phyloP scores from a whole-genome alignment of 768 basidiomycete genomes.

The Sarcodon aspratus region DNA sequence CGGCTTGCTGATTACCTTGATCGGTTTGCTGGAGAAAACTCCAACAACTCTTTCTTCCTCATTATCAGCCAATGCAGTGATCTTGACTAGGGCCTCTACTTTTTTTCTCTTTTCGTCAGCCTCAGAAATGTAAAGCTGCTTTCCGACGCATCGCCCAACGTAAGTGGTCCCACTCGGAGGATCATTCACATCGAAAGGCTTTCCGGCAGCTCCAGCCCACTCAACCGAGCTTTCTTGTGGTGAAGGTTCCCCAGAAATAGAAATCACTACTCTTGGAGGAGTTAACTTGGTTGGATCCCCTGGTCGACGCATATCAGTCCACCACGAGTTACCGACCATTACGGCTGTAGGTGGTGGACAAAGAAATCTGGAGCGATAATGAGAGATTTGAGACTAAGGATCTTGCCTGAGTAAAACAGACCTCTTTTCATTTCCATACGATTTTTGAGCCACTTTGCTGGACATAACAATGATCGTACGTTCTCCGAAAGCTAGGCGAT shows the following conservation, averaged over 20 bases:
- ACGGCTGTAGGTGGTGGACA: conserved; percentile 92
- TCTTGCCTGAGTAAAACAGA: conserved; percentile 17
- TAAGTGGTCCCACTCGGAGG: conserved; percentile 78
- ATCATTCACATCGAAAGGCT: conserved; percentile 71
- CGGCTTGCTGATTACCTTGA: conserved; percentile 97
- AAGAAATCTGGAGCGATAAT: conserved; percentile 47
- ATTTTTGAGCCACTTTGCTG: conserved; percentile 96
- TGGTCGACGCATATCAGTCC: conserved; percentile 69
- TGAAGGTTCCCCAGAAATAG: conserved; percentile 83
- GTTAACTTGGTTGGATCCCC: conserved; percentile 65
- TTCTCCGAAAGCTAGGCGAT: conserved; percentile 85
- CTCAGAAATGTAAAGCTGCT: conserved; percentile 91
- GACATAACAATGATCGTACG: conserved; percentile 95
- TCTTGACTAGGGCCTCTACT: conserved; percentile 86
- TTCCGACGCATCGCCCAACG: conserved; percentile 88
- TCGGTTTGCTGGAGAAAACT: conserved; percentile 84
- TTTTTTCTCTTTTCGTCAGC: conserved; percentile 93
- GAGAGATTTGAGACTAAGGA: conserved; percentile 1
- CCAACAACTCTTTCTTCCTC: conserved; percentile 80
- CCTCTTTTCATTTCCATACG: conserved; percentile 94
- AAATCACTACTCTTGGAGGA: conserved; percentile 76
- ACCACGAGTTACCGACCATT: conserved; percentile 92
- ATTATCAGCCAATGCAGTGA: conserved; percentile 69
- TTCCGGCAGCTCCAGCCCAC: conserved; percentile 81
- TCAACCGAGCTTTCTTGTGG: conserved; percentile 80